phyloP scores from a whole-genome alignment of 176 grass and related monocot species.

The Puya raimondii region DNA sequence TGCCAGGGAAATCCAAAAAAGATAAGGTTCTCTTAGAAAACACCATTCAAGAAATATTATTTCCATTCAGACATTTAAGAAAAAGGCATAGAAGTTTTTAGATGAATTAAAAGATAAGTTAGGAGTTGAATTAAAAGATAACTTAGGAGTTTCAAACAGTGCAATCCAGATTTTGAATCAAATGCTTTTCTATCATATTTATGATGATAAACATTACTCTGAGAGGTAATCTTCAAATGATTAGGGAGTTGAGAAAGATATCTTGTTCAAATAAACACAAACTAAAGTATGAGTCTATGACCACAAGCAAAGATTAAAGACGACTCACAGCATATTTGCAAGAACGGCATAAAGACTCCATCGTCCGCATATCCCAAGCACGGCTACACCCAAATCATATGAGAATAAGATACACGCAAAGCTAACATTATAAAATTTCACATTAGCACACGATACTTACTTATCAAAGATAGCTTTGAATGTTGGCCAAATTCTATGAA shows the following conservation, averaged over 20 bases:
- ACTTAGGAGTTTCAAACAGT: neutral
- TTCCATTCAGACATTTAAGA: no score
- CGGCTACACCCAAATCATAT: conserved; percentile 44
- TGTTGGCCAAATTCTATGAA: conserved; percentile 73
- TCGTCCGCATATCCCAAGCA: conserved; percentile 92
- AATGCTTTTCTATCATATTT: neutral
- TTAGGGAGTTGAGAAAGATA: neutral
- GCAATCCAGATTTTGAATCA: neutral
- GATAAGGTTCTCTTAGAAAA: no score
- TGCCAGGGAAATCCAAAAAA: no score
- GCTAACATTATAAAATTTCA: conserved; percentile 15
- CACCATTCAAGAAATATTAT: no score
- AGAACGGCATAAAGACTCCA: conserved; percentile 90
- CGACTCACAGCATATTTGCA: conserved; percentile 97
- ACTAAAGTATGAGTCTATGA: neutral
- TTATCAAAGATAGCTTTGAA: conserved; percentile 85
- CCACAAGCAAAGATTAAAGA: neutral
- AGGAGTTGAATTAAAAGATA: no score
- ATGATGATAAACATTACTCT: neutral
- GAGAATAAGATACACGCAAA: conserved; percentile 12
- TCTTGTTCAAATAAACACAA: neutral
- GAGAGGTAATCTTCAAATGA: neutral
- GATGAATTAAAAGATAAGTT: no score
- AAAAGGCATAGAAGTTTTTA: no score
- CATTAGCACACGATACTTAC: conserved; percentile 35